These are phyloP conservation scores for Phalaenopsis hybrid DNA, from an alignment of 116 monocot genomes.

Conservation along the genomic window DNA sequence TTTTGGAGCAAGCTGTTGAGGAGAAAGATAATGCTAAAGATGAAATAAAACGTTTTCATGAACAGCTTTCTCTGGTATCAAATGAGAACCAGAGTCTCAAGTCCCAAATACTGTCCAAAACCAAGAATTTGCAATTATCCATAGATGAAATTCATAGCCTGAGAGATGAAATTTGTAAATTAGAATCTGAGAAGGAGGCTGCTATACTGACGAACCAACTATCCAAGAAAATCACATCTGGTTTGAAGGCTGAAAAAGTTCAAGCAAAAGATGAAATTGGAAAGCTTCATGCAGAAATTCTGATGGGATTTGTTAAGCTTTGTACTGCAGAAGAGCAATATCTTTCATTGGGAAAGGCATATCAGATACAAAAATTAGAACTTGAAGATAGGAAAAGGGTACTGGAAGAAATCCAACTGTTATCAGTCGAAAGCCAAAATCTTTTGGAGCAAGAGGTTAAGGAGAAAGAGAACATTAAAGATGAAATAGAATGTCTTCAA, in stretches of 20 bases:
- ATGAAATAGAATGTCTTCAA: conserved; percentile 24
- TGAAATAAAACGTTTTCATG: conserved; percentile 24
- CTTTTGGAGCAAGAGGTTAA: conserved; percentile 18
- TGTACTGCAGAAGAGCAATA: conserved; percentile 18
- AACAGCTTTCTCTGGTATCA: conserved; percentile 23
- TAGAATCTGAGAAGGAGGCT: conserved; percentile 14
- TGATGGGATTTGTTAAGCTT: not conserved
- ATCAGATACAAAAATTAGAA: conserved; percentile 13
- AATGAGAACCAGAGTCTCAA: conserved; percentile 32
- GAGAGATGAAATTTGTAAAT: conserved; percentile 16
- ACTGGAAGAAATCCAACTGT: conserved; percentile 9
- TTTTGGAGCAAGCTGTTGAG: conserved; percentile 12
- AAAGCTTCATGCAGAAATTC: conserved; percentile 15
- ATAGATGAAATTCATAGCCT: conserved; percentile 31
- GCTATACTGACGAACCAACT: conserved; percentile 10
- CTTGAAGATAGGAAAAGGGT: conserved; percentile 9
- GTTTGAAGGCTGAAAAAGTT: conserved; percentile 6
- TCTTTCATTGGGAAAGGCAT: conserved; percentile 6
- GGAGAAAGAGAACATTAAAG: conserved; percentile 13
- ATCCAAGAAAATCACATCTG: conserved; percentile 10
- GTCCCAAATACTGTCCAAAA: conserved; percentile 13
- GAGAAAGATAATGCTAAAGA: conserved; percentile 11
- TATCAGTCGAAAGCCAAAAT: conserved; percentile 9
- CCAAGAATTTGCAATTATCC: conserved; percentile 1
- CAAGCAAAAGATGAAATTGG: conserved; percentile 10